Base-by-base conservation (phyloP, 441 rosid species). In the Croton laevigatus region DNA sequence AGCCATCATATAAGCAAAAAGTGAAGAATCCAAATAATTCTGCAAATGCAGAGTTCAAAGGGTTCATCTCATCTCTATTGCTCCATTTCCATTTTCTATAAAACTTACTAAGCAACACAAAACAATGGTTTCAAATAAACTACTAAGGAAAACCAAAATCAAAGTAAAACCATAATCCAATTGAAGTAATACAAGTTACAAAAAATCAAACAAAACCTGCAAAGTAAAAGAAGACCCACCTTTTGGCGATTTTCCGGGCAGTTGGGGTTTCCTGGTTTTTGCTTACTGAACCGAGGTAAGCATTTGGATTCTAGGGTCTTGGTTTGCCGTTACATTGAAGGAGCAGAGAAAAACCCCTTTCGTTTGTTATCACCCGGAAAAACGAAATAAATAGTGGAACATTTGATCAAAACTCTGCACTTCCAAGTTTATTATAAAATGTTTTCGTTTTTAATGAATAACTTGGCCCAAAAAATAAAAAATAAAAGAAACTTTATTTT, bases 241-340 rank as follows among this genome's bases (percentile, higher is more conserved):
- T 49, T 49, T 32, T n/a, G 12, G 22, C 8, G 64, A 23, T 37
- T 17, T 37, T 6, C 17, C n/a, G 27, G 7, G 63, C 63, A 59
- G 22, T 20, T 55, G 8, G 8, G 3, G 46, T 37, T 60, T n/a
- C 23, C 27, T 37, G 62, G 19, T 59, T 7, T 53, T 53, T 53
- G 14, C 16, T 57, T 3, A 57, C 4, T 22, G 36, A 57, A 36
- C 16, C 1, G 32, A 27, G 34, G 53, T 13, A 55, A 11, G 7
- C 12, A 12, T 22, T 55, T 55, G 37, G 6, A 55, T 22, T 55
- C 44, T 60, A 60, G 64, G 64, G 64, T 60, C 37, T 60, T 60
- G 64, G 23, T 23, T 17, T 60, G 46, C 23, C 45, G 23, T 60
- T 60, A 8, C 22, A 52, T 20, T 12, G 13, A 17, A 37, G 7